phyloP scores from a whole-genome alignment of 129 eudicot genomes.

The Lonicera japonica region DNA sequence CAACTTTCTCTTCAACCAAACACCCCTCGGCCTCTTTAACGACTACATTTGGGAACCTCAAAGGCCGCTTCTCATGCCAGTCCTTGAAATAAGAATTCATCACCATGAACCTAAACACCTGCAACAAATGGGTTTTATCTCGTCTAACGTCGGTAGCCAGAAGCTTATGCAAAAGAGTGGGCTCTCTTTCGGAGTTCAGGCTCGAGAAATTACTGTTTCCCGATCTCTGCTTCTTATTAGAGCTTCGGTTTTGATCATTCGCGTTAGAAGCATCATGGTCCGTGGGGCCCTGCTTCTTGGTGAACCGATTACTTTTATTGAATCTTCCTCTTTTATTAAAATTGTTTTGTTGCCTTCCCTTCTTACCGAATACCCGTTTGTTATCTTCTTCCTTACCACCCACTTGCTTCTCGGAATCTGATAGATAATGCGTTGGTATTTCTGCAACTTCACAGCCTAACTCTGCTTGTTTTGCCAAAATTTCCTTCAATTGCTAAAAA shows the following conservation, averaged over 20 bases:
- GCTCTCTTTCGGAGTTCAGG: slow-evolving; percentile 22
- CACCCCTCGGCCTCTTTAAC: slow-evolving; percentile 24
- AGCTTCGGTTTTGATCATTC: slow-evolving; percentile 11
- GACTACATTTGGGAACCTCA: slow-evolving; percentile 52
- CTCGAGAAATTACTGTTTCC: slow-evolving; percentile 1
- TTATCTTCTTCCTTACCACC: slow-evolving; percentile 20
- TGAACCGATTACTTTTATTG: slow-evolving; percentile 26
- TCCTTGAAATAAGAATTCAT: slow-evolving; percentile 64
- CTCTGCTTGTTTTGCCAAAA: slow-evolving; percentile 80
- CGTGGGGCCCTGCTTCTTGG: slow-evolving; percentile 27
- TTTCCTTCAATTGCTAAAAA: slow-evolving; percentile 81
- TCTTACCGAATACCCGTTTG: slow-evolving; percentile 26
- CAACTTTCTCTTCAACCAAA: slow-evolving; percentile 1
- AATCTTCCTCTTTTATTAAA: slow-evolving; percentile 45
- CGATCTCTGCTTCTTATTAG: slow-evolving; percentile 1
- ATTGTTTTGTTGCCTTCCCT: slow-evolving; percentile 39
- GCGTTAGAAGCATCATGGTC: slow-evolving; percentile 18
- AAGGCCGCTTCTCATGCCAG: slow-evolving; percentile 27
- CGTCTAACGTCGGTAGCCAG: slow-evolving; percentile 53
- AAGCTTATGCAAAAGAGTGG: slow-evolving; percentile 77
- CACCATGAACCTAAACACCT: slow-evolving; percentile 78
- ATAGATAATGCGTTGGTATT: slow-evolving; percentile 58
- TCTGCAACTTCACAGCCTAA: slow-evolving; percentile 92
- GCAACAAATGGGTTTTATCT: slow-evolving; percentile 66
- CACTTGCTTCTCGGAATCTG: slow-evolving; percentile 38